These are phyloP conservation scores for Ambrosia artemisiifolia DNA, from an alignment of 129 eudicot genomes.

Conservation along the genomic window DNA sequence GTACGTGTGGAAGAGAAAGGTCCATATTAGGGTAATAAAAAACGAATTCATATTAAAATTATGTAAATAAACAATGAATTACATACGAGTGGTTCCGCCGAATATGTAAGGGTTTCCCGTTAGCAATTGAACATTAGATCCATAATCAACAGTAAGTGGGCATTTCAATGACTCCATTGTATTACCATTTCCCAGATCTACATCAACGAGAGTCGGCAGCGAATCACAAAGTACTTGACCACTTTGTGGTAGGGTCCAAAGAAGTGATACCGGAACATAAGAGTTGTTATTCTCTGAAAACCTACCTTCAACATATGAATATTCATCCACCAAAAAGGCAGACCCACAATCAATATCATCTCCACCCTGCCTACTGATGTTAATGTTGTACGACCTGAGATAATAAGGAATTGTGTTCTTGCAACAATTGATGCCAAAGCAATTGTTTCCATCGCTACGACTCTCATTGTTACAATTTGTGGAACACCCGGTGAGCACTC, in stretches of 20 bases:
- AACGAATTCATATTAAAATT: background rate
- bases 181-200: background rate
- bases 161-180: background rate
- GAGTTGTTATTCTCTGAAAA: background rate
- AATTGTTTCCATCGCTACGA: background rate
- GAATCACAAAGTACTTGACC: background rate
- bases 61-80: background rate
- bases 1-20: background rate
- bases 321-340: slow-evolving; percentile 1
- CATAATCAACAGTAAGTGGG: background rate
- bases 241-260: slow-evolving; percentile 3
- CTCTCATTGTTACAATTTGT: background rate
- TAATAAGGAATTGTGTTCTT: background rate
- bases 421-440: slow-evolving; percentile 1
- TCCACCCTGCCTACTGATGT: background rate
- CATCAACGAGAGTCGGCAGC: background rate
- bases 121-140: background rate
- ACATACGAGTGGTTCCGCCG: background rate
- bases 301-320: background rate
- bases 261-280: slow-evolving; percentile 9
- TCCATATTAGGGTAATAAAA: background rate
- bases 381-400: background rate
- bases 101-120: slow-evolving; percentile 9
- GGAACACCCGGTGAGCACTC: slow-evolving; percentile 5
- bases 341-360: slow-evolving; percentile 11